Conservation (phyloP, 305 asterid genomes). For the Solanum hybrid region DNA sequence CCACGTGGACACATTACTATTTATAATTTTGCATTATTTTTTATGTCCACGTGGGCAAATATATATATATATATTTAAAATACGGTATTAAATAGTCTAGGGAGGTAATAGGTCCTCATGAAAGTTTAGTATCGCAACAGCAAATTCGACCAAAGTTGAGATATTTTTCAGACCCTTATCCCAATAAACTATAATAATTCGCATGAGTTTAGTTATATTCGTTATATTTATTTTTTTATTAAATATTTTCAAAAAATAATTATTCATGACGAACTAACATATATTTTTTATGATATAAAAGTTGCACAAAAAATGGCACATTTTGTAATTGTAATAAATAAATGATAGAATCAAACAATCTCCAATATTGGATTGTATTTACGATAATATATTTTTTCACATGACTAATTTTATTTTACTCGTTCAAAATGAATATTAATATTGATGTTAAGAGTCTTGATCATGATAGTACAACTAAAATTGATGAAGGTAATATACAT, state of each 20-base stretch:
- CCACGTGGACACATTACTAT: too few relatives aligned
- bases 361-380: background rate
- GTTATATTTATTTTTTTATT: too few relatives aligned
- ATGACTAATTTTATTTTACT: background rate
- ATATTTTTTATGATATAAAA: background rate
- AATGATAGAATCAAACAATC: background rate
- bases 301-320: background rate
- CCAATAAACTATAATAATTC: background rate
- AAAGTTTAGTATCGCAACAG: too few relatives aligned
- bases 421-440: background rate
- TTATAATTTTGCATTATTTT: too few relatives aligned
- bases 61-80: too few relatives aligned
- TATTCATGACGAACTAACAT: background rate
- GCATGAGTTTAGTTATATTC: background rate
- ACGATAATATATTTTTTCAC: background rate
- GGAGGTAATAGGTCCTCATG: too few relatives aligned
- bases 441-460: background rate
- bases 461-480: background rate
- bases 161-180: too few relatives aligned
- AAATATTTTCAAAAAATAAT: too few relatives aligned
- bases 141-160: too few relatives aligned
- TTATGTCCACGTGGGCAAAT: too few relatives aligned
- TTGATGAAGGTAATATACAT: background rate
- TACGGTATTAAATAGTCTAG: too few relatives aligned
- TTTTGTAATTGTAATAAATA: background rate